Evolutionary conservation across 2,329 filamentous ascomycete species (phyloP).

Genomic region (Endothia cerciana): DNA sequence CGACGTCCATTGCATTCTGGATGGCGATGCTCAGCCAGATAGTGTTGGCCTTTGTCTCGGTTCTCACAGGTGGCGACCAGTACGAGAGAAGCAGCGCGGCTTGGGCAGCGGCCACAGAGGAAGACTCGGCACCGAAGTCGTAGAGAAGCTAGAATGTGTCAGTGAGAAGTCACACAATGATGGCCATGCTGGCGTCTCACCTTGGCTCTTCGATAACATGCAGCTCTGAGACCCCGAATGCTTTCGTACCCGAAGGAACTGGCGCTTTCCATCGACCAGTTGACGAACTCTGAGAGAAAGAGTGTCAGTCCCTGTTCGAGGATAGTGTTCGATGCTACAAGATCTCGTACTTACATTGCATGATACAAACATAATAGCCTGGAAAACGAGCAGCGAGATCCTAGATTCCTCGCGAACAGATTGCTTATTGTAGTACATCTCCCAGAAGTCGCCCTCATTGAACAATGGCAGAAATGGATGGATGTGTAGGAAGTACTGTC

Average conservation of each 20-base stretch:
- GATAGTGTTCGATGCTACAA: neutral
- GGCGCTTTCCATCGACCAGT: slow-evolving; percentile 15
- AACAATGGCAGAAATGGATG: slow-evolving; percentile 46
- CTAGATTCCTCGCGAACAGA: slow-evolving; percentile 18
- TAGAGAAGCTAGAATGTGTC: slow-evolving; percentile 40
- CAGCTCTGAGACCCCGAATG: slow-evolving; percentile 47
- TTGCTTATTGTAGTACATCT: slow-evolving; percentile 40
- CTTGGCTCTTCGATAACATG: slow-evolving; percentile 48
- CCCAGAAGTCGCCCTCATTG: slow-evolving; percentile 50
- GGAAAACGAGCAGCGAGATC: slow-evolving; percentile 49
- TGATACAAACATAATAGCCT: slow-evolving; percentile 49
- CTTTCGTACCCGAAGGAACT: slow-evolving; percentile 44
- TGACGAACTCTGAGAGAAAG: neutral
- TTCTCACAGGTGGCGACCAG: slow-evolving; percentile 45
- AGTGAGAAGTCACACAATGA: neutral
- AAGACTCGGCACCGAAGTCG: slow-evolving; percentile 47
- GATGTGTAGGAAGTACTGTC: slow-evolving; percentile 48
- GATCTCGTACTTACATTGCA: slow-evolving; percentile 41
- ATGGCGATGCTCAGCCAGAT: slow-evolving; percentile 53
- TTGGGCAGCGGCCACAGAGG: slow-evolving; percentile 42
- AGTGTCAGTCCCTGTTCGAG: neutral
- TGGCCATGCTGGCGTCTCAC: slow-evolving; percentile 31
- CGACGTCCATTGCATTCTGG: slow-evolving; percentile 51
- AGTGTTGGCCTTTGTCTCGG: slow-evolving; percentile 36
- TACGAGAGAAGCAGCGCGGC: slow-evolving; percentile 45